Evolutionary conservation across 176 grass and related monocot species (phyloP).

Genomic region (Raddia guianensis): DNA sequence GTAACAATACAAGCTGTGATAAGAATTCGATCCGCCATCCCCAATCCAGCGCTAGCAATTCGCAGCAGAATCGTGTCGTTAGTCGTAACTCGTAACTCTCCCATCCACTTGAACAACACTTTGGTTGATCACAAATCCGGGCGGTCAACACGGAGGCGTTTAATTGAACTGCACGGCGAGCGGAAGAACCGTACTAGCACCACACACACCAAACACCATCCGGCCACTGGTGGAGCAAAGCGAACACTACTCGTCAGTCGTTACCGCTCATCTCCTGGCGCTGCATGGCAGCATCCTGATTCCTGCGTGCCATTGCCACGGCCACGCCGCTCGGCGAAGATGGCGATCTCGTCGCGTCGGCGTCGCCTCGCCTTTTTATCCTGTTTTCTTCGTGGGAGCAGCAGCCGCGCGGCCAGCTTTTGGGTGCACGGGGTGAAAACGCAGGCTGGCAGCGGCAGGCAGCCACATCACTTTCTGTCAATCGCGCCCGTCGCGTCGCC

Average conservation of each 20-base stretch:
- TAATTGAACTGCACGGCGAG: background rate
- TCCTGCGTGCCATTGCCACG: background rate
- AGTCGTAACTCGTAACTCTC: background rate
- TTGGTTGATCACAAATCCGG: background rate
- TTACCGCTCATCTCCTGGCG: too few species aligned
- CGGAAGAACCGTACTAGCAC: background rate
- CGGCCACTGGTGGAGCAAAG: background rate
- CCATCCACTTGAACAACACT: background rate
- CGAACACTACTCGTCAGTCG: too few species aligned
- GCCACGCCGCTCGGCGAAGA: background rate
- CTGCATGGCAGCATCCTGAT: too few species aligned
- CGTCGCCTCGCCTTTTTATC: background rate
- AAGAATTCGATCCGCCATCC: background rate
- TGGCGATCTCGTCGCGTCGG: background rate
- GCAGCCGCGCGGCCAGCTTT: background rate
- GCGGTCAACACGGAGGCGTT: background rate
- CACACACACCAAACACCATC: background rate
- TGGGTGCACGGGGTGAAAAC: background rate
- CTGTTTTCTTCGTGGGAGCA: conserved; percentile 38
- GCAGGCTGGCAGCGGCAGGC: background rate
- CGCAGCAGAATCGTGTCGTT: background rate
- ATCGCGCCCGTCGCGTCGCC: background rate
- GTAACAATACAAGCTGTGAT: background rate
- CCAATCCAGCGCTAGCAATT: background rate
- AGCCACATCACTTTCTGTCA: conserved; percentile 34